These are phyloP conservation scores for Plectranthus barbatus DNA, from an alignment of 257 asterid genomes.

Conservation along the genomic window DNA sequence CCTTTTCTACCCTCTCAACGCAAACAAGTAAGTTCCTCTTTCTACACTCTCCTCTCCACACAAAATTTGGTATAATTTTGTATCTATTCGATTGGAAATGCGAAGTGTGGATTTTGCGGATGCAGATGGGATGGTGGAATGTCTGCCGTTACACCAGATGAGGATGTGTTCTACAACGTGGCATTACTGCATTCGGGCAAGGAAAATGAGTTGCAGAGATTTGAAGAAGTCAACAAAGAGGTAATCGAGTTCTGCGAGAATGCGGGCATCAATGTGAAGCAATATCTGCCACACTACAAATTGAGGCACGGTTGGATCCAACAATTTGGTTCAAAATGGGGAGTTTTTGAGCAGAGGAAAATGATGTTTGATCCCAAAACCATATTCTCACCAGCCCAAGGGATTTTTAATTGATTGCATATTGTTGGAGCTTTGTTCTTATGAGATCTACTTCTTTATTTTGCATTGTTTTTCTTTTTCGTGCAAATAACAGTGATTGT, in stretches of 20 bases:
- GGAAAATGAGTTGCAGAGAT: not conserved
- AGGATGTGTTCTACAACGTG: slow-evolving; percentile 24
- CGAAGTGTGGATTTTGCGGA: no score
- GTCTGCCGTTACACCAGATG: slow-evolving; percentile 32
- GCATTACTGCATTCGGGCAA: slow-evolving; percentile 19
- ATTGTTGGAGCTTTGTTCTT: no score
- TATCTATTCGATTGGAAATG: no score
- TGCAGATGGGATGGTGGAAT: slow-evolving; percentile 22
- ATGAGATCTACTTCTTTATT: no score
- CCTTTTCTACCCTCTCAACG: slow-evolving; percentile 48
- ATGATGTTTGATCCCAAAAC: not conserved
- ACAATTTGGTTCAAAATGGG: slow-evolving; percentile 1
- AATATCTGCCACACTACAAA: slow-evolving; percentile 1
- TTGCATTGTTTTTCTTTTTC: no score
- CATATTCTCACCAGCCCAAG: slow-evolving; percentile 4
- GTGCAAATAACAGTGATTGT: no score
- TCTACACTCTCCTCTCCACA: no score
- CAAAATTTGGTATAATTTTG: no score
- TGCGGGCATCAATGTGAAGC: not conserved
- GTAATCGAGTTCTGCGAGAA: not conserved
- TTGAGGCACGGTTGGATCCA: not conserved
- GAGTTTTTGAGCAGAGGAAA: not conserved
- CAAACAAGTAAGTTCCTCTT: slow-evolving; percentile 32
- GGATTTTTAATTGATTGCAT: not conserved
- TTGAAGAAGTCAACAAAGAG: not conserved